Conservation (phyloP, 768 basidiomycete species). For the Nidularia pulvinata region DNA sequence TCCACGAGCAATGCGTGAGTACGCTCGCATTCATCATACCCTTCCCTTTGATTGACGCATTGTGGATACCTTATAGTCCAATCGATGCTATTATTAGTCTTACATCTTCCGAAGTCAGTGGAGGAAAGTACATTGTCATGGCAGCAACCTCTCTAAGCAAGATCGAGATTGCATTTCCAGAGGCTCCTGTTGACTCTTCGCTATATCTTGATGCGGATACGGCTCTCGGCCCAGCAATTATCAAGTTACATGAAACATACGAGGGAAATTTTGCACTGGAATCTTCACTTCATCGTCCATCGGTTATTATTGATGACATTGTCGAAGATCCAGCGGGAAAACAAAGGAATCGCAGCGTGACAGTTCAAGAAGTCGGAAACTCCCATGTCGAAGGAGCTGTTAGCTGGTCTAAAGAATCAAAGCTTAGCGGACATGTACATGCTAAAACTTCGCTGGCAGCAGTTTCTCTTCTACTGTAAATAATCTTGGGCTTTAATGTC, state of each 20-base stretch:
- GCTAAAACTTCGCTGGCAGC: too few relatives aligned
- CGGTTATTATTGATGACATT: not conserved
- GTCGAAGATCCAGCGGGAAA: constrained; percentile 13
- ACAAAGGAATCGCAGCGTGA: constrained; percentile 9
- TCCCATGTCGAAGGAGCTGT: not conserved
- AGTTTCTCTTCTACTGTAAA: too few relatives aligned
- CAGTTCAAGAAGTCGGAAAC: not conserved
- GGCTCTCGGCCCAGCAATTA: constrained; percentile 5
- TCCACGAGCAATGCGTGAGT: constrained; percentile 42
- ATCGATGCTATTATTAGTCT: constrained; percentile 29
- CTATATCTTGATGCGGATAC: constrained; percentile 12
- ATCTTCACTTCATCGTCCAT: constrained; percentile 5
- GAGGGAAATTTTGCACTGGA: constrained; percentile 11
- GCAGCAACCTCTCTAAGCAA: constrained; percentile 29
- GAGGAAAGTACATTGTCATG: constrained; percentile 28
- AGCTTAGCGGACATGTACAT: too few relatives aligned
- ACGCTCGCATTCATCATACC: not conserved
- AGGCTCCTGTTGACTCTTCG: constrained; percentile 10
- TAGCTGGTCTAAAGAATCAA: too few relatives aligned
- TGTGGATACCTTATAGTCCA: constrained; percentile 14
- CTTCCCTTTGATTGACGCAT: not conserved
- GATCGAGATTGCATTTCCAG: constrained; percentile 10
- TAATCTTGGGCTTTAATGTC: too few relatives aligned
- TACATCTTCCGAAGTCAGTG: constrained; percentile 15
- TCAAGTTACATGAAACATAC: constrained; percentile 12